A percentile compares a stretch with the other conserved stretches of the same genome.
Evolutionary conservation across 2,329 filamentous ascomycete species (phyloP).

Genomic region (Diaporthe aspalathi): DNA sequence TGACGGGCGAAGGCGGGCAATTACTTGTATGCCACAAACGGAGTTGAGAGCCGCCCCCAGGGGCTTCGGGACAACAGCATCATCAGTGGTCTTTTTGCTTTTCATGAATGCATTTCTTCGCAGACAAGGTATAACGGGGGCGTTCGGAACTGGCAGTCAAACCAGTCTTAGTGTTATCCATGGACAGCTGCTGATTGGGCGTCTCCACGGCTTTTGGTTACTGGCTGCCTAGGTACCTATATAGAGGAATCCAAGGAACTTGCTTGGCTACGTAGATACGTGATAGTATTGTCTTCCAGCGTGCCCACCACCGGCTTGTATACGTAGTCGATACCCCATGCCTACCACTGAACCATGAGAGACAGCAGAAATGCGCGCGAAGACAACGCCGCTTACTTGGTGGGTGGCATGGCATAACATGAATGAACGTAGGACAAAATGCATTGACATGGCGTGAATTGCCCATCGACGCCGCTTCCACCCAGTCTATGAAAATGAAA

Average conservation of each 20-base stretch:
- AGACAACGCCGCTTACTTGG: background rate
- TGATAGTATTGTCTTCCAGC: background rate
- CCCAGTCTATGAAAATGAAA: constrained; percentile 44
- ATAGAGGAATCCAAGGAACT: constrained; percentile 17
- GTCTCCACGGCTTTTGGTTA: background rate
- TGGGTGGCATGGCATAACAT: background rate
- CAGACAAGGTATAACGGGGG: constrained; percentile 2
- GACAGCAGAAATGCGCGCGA: too few species aligned
- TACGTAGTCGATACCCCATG: background rate
- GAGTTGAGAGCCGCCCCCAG: constrained; percentile 3
- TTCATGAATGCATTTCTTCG: constrained; percentile 20
- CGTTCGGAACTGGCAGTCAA: constrained; percentile 13
- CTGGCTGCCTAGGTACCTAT: too few species aligned
- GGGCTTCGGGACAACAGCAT: constrained; percentile 25
- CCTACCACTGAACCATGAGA: too few species aligned
- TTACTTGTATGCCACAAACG: constrained; percentile 16
- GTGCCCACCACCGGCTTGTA: background rate
- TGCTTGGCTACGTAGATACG: background rate
- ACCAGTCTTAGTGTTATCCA: background rate
- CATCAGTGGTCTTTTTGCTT: constrained; percentile 28
- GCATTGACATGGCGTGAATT: constrained; percentile 40
- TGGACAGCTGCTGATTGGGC: constrained; percentile 1
- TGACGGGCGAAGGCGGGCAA: constrained; percentile 2
- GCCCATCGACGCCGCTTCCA: constrained; percentile 42
- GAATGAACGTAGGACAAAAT: constrained; percentile 33